phyloP scores from a whole-genome alignment of 2,329 filamentous ascomycete species.

The Phaeophleospora eucalypticola region DNA sequence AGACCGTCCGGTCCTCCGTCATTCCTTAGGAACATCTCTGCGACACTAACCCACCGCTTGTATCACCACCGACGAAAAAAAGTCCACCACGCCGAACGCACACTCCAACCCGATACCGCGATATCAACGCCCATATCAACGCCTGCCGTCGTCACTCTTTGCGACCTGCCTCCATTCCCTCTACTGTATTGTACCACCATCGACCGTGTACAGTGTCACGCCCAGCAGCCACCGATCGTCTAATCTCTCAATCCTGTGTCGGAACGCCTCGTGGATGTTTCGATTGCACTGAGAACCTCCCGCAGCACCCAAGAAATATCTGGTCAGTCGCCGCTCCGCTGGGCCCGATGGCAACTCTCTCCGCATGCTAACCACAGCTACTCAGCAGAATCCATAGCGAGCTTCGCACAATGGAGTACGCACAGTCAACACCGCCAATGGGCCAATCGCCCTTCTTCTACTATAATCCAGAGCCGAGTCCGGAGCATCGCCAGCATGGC shows the following conservation, averaged over 20 bases:
- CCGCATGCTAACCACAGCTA: slow-evolving; percentile 19
- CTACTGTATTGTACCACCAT: slow-evolving; percentile 13
- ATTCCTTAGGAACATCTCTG: slow-evolving; percentile 23
- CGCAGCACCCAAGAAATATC: slow-evolving; percentile 10
- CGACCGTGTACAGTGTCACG: slow-evolving; percentile 20
- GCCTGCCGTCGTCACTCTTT: slow-evolving; percentile 19
- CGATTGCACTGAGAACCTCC: slow-evolving; percentile 10
- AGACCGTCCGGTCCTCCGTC: slow-evolving; percentile 15
- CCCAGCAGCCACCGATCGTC: slow-evolving; percentile 12
- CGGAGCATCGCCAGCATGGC: slow-evolving; percentile 68
- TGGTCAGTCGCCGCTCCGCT: slow-evolving; percentile 18
- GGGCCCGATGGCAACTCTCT: no score
- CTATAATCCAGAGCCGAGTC: slow-evolving; percentile 73
- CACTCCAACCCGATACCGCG: slow-evolving; percentile 10
- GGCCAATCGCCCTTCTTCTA: slow-evolving; percentile 78
- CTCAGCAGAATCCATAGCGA: slow-evolving; percentile 17
- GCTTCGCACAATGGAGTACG: slow-evolving; percentile 32
- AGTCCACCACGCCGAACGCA: slow-evolving; percentile 7
- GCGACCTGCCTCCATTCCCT: slow-evolving; percentile 7
- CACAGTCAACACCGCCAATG: slow-evolving; percentile 50
- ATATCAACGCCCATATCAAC: slow-evolving; percentile 1
- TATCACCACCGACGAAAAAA: slow-evolving; percentile 19
- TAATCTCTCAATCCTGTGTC: slow-evolving; percentile 17
- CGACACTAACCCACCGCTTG: slow-evolving; percentile 16
- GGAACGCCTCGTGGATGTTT: slow-evolving; percentile 18